Evolutionary conservation across 129 eudicot species (phyloP).

Genomic region (Gnaphalium uliginosum): DNA sequence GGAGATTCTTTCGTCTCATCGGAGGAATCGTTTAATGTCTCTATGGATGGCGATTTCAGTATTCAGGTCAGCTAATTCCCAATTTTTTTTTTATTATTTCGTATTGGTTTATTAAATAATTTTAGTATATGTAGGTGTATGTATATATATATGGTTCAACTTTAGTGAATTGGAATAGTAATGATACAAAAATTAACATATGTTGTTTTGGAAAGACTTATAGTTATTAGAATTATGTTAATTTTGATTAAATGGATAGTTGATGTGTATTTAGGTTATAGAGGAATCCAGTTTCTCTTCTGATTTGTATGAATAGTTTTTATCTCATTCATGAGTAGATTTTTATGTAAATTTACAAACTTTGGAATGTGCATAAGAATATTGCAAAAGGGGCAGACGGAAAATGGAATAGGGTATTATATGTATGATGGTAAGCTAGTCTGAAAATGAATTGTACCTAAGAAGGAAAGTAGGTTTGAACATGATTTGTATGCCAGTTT

Average conservation of each 20-base stretch:
- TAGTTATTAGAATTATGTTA: neutral
- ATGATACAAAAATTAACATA: neutral
- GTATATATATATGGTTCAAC: neutral
- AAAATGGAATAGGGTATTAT: too few relatives aligned
- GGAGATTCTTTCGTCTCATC: conserved; percentile 50
- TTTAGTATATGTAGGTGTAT: too few relatives aligned
- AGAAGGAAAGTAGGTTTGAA: neutral
- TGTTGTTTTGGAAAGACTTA: neutral
- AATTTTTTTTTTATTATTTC: too few relatives aligned
- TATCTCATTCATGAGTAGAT: neutral
- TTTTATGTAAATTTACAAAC: neutral
- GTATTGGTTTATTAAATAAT: neutral
- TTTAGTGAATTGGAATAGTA: neutral
- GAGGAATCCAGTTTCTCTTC: neutral
- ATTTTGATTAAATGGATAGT: neutral
- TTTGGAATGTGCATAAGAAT: neutral
- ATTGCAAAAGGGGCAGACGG: too few relatives aligned
- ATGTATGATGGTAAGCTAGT: too few relatives aligned
- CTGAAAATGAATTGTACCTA: neutral
- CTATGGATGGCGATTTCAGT: conserved; percentile 89
- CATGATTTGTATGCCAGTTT: neutral
- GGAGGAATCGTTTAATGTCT: conserved; percentile 79
- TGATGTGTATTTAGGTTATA: neutral
- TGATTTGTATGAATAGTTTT: too few relatives aligned
- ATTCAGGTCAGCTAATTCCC: conserved; percentile 59